These are phyloP conservation scores for Zygotorulaspora danielsina DNA, from an alignment of 805 yeast species.

Conservation along the genomic window DNA sequence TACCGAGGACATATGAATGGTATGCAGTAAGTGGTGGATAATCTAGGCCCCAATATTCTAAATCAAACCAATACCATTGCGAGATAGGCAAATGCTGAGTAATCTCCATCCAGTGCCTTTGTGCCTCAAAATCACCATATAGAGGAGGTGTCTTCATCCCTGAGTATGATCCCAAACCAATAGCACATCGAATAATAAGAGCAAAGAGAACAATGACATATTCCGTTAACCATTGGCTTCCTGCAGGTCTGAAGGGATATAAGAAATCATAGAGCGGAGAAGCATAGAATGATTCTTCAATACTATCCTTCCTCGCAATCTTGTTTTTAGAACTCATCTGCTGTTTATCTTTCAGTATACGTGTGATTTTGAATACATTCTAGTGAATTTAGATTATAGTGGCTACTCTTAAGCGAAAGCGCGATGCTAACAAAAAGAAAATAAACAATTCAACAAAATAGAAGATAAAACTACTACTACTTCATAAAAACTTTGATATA, in stretches of 20 bases:
- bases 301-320: constrained; percentile 5
- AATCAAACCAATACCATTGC: constrained; percentile 85
- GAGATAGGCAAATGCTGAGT: constrained; percentile 69
- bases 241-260: constrained; percentile 73
- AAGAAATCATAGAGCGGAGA: constrained; percentile 76
- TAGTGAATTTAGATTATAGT: too few relatives aligned
- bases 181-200: constrained; percentile 71
- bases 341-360: neutral
- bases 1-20: constrained; percentile 80
- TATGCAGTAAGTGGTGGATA: constrained; percentile 96
- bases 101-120: constrained; percentile 95
- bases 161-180: constrained; percentile 84
- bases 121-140: constrained; percentile 96
- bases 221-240: constrained; percentile 86
- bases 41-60: constrained; percentile 93
- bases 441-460: too few relatives aligned
- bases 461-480: too few relatives aligned
- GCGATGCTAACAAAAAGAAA: too few relatives aligned
- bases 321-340: constrained; percentile 6
- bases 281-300: constrained; percentile 39
- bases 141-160: constrained; percentile 71
- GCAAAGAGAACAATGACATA: constrained; percentile 71
- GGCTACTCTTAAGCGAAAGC: too few relatives aligned
- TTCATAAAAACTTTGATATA: too few relatives aligned
- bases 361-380: constrained; percentile 1